These are phyloP conservation scores for Pseudoturritis turrita DNA, from an alignment of 345 rosid genomes.

Conservation along the genomic window DNA sequence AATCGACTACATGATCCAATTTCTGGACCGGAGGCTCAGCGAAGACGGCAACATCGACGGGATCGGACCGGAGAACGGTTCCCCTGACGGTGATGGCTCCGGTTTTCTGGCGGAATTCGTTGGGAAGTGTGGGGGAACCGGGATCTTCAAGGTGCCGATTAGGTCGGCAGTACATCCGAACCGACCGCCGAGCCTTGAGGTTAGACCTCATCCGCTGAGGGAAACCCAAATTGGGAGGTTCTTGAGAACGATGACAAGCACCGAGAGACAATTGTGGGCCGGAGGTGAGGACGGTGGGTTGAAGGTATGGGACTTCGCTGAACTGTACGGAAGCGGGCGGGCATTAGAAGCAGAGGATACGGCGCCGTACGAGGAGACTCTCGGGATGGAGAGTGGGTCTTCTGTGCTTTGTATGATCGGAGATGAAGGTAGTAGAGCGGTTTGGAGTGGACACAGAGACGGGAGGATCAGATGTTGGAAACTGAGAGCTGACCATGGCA, in stretches of 20 bases:
- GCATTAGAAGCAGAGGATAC: slow-evolving; percentile 52
- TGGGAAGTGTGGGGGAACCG: slow-evolving; percentile 48
- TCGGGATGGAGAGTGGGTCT: slow-evolving; percentile 36
- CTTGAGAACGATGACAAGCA: slow-evolving; percentile 61
- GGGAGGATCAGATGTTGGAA: slow-evolving; percentile 84
- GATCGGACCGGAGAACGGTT: slow-evolving; percentile 12
- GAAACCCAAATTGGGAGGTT: slow-evolving; percentile 76
- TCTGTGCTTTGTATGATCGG: slow-evolving; percentile 67
- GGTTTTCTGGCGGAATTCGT: slow-evolving; percentile 54
- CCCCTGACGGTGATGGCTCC: neutral
- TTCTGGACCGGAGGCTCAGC: slow-evolving; percentile 73
- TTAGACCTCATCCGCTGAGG: slow-evolving; percentile 82
- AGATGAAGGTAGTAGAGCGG: slow-evolving; percentile 58
- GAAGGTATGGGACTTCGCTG: slow-evolving; percentile 68
- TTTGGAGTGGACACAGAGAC: slow-evolving; percentile 94
- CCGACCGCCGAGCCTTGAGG: slow-evolving; percentile 73
- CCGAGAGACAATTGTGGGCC: slow-evolving; percentile 69
- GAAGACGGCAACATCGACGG: slow-evolving; percentile 21
- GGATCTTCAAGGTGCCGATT: slow-evolving; percentile 60
- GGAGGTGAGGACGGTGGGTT: slow-evolving; percentile 76
- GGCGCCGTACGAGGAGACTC: slow-evolving; percentile 70
- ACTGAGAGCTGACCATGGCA: slow-evolving; percentile 28
- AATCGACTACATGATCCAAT: slow-evolving; percentile 86
- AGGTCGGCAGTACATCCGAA: slow-evolving; percentile 74
- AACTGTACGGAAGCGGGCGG: slow-evolving; percentile 47